Evolutionary conservation across 31 red algal species (phyloP), one percentile per base, ranked within the genome.

Genomic region (Endocladia muricata): DNA sequence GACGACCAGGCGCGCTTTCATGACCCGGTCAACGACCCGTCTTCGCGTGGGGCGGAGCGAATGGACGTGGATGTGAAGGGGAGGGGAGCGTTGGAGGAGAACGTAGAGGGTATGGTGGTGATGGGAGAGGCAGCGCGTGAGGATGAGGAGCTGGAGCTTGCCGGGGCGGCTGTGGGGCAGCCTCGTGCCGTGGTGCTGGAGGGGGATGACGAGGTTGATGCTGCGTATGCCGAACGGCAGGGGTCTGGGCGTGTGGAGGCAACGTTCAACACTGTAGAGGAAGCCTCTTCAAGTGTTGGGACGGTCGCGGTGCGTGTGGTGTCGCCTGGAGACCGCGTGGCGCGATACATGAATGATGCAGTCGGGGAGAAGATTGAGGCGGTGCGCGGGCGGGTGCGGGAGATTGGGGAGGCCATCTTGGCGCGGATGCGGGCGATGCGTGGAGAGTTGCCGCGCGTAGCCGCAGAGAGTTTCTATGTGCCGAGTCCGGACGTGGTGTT

Each of bases 271-370:
- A 28, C 36, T 32, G 9, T 42, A 28, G 22, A 23, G 7, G 0
- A 73, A 8, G 3, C 35, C 11, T 37, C 44, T 3, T 47, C 68
- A 5, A 22, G 25, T 48, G 21, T 13, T 31, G 40, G 7, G 4
- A 21, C 68, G 2, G n/a, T 83, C 1, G 40, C 37, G 2, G 40
- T 83, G 22, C 30, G 37, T 30, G 25, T 56, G 19, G 2, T 73
- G 8, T 5, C 55, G 17, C n/a, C 48, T 21, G 39, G 1, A 30
- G 33, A 41, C 0, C 44, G 23, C 9, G 2, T 9, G 31, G 44
- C 5, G 3, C 17, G 41, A 28, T 88, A 88, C 67, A 88, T 88
- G 84, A 73, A 88, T 66, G 74, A 88, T 58, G 33, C 33, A 8
- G 47, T 88, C 28, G 17, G 32, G 0, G 37, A 43, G 4, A 34